phyloP scores from a whole-genome alignment of 768 basidiomycete species.

The Butyriboletus loyo region DNA sequence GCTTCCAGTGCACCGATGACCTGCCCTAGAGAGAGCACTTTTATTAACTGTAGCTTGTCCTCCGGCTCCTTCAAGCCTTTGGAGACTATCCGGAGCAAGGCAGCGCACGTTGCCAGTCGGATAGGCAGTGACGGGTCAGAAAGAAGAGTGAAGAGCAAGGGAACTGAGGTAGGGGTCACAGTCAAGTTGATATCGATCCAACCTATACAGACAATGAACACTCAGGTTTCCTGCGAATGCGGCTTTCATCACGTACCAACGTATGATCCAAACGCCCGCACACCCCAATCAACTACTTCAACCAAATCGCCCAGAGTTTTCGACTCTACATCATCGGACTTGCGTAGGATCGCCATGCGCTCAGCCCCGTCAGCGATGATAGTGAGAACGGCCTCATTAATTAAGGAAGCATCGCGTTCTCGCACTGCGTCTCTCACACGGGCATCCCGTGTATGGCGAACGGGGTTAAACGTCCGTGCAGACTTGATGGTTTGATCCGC shows the following conservation, averaged over 20 bases:
- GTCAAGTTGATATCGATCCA: slow-evolving; percentile 99
- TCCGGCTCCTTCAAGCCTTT: slow-evolving; percentile 91
- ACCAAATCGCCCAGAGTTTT: slow-evolving; percentile 55
- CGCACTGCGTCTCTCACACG: slow-evolving; percentile 87
- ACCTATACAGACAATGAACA: slow-evolving; percentile 44
- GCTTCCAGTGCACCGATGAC: slow-evolving; percentile 79
- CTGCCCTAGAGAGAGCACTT: slow-evolving; percentile 81
- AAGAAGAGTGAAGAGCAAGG: slow-evolving; percentile 79
- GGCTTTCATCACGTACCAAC: slow-evolving; percentile 63
- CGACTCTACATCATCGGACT: slow-evolving; percentile 41
- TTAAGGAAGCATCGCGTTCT: slow-evolving; percentile 79
- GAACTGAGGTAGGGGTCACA: slow-evolving; percentile 85
- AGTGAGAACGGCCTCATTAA: slow-evolving; percentile 85
- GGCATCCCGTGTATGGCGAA: slow-evolving; percentile 76
- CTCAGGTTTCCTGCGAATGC: background rate
- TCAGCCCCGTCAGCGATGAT: slow-evolving; percentile 72
- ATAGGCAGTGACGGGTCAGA: slow-evolving; percentile 75
- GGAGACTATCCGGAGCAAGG: slow-evolving; percentile 77
- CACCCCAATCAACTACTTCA: slow-evolving; percentile 90
- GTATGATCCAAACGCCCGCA: slow-evolving; percentile 89
- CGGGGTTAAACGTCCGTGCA: slow-evolving; percentile 67
- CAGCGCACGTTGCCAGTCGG: slow-evolving; percentile 77
- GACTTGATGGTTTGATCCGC: slow-evolving; percentile 92
- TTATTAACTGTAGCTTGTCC: slow-evolving; percentile 87
- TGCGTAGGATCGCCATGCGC: slow-evolving; percentile 50